These are phyloP conservation scores for Epichloe typhina DNA, from an alignment of 2,329 filamentous ascomycete genomes.

Conservation along the genomic window DNA sequence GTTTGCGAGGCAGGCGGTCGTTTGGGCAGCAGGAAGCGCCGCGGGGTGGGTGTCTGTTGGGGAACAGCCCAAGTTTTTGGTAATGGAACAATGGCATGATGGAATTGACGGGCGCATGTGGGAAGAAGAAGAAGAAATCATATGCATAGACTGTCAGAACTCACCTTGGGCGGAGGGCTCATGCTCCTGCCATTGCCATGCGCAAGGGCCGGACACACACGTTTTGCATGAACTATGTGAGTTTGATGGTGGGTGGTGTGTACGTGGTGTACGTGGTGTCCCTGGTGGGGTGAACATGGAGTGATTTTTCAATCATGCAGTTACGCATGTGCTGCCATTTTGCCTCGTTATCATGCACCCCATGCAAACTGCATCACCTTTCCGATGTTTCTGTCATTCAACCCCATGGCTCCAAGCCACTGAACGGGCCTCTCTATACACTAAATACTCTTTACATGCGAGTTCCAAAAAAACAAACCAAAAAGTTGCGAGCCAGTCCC, in stretches of 20 bases:
- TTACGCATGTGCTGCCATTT: background rate
- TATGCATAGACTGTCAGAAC: background rate
- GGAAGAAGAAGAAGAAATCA: background rate
- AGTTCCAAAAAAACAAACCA: background rate
- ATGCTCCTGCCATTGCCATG: background rate
- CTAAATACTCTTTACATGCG: background rate
- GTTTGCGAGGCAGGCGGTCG: conserved; percentile 20
- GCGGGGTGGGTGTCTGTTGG: conserved; percentile 24
- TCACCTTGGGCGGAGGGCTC: conserved; percentile 3
- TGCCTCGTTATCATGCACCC: background rate
- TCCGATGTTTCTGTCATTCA: background rate
- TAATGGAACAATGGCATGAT: no score
- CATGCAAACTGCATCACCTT: background rate
- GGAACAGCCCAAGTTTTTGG: no score
- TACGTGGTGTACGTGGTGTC: background rate
- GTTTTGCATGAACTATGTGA: background rate
- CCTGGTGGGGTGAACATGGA: background rate
- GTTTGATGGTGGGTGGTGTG: background rate
- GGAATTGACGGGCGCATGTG: background rate
- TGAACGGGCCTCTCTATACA: background rate
- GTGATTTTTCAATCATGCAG: no score
- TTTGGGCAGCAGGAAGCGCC: conserved; percentile 25
- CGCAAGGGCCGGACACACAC: background rate
- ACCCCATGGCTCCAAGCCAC: background rate
- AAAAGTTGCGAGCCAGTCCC: background rate